Conservation (phyloP, 192 early-diverging fungal species). For the Oehlia diaphana region DNA sequence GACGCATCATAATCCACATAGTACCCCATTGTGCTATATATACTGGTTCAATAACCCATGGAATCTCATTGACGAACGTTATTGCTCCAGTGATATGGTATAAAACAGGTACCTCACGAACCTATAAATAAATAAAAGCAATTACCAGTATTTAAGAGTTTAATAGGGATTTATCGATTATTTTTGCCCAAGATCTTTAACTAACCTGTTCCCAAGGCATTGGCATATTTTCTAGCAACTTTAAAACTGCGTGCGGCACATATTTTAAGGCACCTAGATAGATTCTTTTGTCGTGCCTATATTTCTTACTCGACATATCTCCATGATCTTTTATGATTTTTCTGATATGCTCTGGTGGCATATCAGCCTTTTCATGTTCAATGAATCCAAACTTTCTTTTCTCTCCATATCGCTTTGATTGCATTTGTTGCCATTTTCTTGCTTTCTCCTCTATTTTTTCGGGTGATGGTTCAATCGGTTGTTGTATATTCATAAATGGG, state of each 20-base stretch:
- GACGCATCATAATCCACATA: constrained; percentile 99
- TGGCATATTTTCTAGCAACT: constrained; percentile 99
- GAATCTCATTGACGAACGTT: constrained; percentile 97
- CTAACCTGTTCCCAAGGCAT: constrained; percentile 98
- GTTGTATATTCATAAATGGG: constrained; percentile 3
- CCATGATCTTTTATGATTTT: constrained; percentile 99
- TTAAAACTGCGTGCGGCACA: constrained; percentile 96
- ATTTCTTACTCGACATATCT: constrained; percentile 98
- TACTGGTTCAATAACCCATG: constrained; percentile 94
- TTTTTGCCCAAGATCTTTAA: background rate
- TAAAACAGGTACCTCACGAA: constrained; percentile 91
- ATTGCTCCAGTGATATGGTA: constrained; percentile 99
- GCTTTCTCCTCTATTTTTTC: constrained; percentile 79
- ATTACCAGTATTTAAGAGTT: background rate
- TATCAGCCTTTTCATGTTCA: constrained; percentile 91
- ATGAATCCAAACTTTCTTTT: constrained; percentile 95
- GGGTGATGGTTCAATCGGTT: constrained; percentile 26
- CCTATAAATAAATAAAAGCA: constrained; percentile 16
- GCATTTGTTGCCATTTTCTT: constrained; percentile 89
- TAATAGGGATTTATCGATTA: background rate
- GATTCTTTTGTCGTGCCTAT: constrained; percentile 94
- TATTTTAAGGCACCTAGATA: constrained; percentile 99
- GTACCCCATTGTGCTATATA: constrained; percentile 99
- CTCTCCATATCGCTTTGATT: constrained; percentile 87
- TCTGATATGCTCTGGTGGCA: constrained; percentile 97